Conservation (phyloP, 2,329 filamentous ascomycete genomes). For the Aspergillus sp. region DNA sequence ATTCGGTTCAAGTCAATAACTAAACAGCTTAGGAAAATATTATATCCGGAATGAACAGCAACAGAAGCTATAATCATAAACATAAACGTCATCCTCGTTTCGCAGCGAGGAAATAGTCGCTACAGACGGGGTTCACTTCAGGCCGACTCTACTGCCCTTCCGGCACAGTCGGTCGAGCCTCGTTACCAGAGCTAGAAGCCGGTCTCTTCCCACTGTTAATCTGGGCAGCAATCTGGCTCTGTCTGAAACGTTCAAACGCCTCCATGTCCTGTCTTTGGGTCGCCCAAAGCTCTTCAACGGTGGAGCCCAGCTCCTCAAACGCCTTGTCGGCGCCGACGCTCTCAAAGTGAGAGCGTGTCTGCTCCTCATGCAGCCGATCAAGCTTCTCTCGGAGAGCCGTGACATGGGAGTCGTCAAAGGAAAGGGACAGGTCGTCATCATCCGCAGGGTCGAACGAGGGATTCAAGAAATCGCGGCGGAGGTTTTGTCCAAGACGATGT, state of each 20-base stretch:
- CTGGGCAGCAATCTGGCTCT: conserved; percentile 47
- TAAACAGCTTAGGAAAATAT: too few species aligned
- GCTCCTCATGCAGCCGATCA: conserved; percentile 41
- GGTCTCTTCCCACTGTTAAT: conserved; percentile 39
- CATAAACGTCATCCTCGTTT: background rate
- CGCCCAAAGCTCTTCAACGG: conserved; percentile 44
- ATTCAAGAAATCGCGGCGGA: conserved; percentile 62
- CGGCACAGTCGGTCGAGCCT: background rate
- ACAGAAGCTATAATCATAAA: background rate
- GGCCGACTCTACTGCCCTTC: conserved; percentile 3
- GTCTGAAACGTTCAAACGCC: conserved; percentile 42
- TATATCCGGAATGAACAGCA: background rate
- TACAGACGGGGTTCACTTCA: background rate
- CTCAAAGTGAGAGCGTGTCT: conserved; percentile 40
- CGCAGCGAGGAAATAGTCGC: conserved; percentile 8
- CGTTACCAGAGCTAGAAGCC: conserved; percentile 6
- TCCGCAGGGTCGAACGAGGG: conserved; percentile 43
- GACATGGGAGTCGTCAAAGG: conserved; percentile 43
- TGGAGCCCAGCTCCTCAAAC: conserved; percentile 43
- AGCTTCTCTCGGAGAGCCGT: conserved; percentile 43
- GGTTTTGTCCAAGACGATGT: conserved; percentile 65
- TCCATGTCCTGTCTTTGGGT: conserved; percentile 43
- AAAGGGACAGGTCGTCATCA: conserved; percentile 27
- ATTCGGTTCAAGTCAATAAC: too few species aligned
- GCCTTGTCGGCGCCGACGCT: conserved; percentile 38